Evolutionary conservation across 768 basidiomycete genomes (phyloP), one percentile per base, ranked within the genome.

Genomic region (Mycena chlorophos): DNA sequence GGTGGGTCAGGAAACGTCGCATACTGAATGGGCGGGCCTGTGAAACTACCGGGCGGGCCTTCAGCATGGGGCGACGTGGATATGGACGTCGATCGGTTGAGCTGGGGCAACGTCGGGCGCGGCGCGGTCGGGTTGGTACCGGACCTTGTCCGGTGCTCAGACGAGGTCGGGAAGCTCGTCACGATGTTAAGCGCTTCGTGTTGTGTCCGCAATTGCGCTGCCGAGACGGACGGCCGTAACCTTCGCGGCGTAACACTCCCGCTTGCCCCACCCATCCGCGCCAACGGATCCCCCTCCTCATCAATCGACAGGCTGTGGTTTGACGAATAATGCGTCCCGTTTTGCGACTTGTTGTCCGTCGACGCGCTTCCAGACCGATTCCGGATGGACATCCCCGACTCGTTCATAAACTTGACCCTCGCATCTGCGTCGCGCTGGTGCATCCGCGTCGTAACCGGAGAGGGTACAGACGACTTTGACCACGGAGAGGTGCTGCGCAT

Each of bases 391-490:
- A 46, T 23, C 5, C 45, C 45, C 6, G 45, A 46, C 12, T 46
- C 45, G 57, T 82, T 78, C 68, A 91, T 77, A 67, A 91, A 94
- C 65, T 91, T 89, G 68, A 91, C 90, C 78, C 89, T 90, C 31
- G 91, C 92, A 66, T 88, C 88, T 19, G 91, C 91, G 66, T 94
- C 91, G 54, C 85, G 80, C 71, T 91, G 88, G 62, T 86, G 83
- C 78, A 94, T 86, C 29, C 90, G 87, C 63, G 76, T 87, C 26
- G 86, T 88, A 54, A 94, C 81, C 2, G 90, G 91, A 3, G 91
- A 89, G 51, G 92, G 68, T 22, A 83, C 83, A 39, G 80, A 78
- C 19, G 74, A 55, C 42, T 73, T 57, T 62, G 75, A 68, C 23
- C 75, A 69, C 52, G 69, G 70, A 5, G 73, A 68, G 52, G 70